Percentiles rank a stretch among this genome's conserved stretches.
Conservation (phyloP, 1,284 basidiomycete genomes). For the Moesziomyces parantarcticus region DNA sequence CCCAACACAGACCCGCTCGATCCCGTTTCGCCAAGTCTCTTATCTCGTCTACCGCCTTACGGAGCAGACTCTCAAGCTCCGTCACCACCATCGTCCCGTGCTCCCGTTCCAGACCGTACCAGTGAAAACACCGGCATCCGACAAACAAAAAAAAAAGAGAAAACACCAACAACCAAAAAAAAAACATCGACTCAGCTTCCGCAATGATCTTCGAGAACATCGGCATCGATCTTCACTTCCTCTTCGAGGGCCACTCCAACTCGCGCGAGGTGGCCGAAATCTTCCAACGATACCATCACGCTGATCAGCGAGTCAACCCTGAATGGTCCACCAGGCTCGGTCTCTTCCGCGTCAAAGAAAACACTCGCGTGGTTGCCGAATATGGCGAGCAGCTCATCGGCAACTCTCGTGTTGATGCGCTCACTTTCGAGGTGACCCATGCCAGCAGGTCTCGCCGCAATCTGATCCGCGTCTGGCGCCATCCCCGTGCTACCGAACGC, state of each 20-base stretch:
- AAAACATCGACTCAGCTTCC: slow-evolving; percentile 4
- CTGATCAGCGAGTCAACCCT: background rate
- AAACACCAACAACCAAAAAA: slow-evolving; percentile 6
- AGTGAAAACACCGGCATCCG: background rate
- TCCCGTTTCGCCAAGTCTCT: background rate
- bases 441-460: background rate
- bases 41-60: too few relatives aligned
- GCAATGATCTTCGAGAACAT: slow-evolving; percentile 24
- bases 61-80: background rate
- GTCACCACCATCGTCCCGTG: background rate
- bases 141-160: background rate
- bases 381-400: background rate
- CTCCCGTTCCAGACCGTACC: background rate
- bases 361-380: background rate
- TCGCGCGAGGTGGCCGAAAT: background rate
- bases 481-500: background rate
- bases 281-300: slow-evolving; percentile 11
- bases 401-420: background rate
- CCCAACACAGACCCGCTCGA: background rate
- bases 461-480: background rate
- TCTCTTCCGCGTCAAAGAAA: slow-evolving; percentile 19
- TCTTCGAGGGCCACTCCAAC: slow-evolving; percentile 8
- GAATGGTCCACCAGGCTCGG: background rate
- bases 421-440: background rate
- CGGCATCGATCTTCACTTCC: slow-evolving; percentile 27